Evolutionary conservation across 2,329 filamentous ascomycete species (phyloP), one percentile per base, ranked within the genome.

Genomic region (Cladosporium oxysporum): DNA sequence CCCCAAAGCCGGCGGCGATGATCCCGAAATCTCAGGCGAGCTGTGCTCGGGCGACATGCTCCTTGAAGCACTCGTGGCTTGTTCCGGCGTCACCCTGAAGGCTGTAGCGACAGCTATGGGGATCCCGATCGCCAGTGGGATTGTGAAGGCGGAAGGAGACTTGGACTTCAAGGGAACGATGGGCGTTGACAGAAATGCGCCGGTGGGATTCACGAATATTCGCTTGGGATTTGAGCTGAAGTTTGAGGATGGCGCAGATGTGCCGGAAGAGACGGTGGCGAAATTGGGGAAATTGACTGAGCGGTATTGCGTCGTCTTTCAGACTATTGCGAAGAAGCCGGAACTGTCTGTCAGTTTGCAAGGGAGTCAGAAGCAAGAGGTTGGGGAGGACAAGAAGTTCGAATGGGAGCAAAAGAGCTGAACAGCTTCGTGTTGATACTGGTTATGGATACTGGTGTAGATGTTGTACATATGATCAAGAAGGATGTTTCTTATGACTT

Each of bases 41-140:
- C 76, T 83, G 1, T 84, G 82, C 75, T 80, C 77, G 0, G 82
- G 82, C 14, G 81, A 83, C 69, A 82, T 83, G 81, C 75, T 84
- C 14, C 78, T 83, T 14, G 82, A 83, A 65, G 81, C 81, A 0
- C 76, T 83, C 2, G 82, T 84, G 5, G 82, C 82, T 4, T 83
- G 82, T 71, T 79, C 82, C 1, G 82, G 82, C 28, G 82, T 83
- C 3, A 83, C 82, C n/a, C 74, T 84, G 29, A 83, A 83, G 68
- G 82, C 82, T 11, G 82, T 84, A 1, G 80, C 81, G 5, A 83
- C 82, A 0, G 82, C 81, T 2, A 73, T 84, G 59, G 76, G 74
- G 0, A 79, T 83, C 12, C 79, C 79, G 5, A 78, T 83, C 47
- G 72, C 73, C n/a, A 73, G 73, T 2, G 82, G 82, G 2, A 78